A percentile compares a stretch with the other conserved stretches of the same genome.
phyloP scores from a whole-genome alignment of 163 green algal species.

The Trebouxia gelatinosa region DNA sequence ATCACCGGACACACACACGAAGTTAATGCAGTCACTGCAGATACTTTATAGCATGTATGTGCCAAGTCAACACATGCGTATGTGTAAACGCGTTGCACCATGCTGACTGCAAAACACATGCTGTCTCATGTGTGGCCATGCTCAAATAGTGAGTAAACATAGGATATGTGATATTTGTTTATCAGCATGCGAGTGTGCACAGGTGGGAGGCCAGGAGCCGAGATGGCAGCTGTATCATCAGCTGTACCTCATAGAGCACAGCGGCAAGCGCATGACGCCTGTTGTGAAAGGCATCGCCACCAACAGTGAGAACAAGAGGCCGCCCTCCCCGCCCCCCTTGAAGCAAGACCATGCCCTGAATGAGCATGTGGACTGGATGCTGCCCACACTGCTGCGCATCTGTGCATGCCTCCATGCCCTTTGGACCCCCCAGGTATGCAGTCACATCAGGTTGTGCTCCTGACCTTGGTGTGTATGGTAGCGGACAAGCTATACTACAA shows the following conservation, averaged over 20 bases:
- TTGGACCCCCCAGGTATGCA: conserved; percentile 30
- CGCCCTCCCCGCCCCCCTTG: background rate
- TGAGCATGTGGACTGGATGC: conserved; percentile 50
- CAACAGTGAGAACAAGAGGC: background rate
- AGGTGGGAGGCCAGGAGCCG: conserved; percentile 6
- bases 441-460: background rate
- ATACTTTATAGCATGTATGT: background rate
- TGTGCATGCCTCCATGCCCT: conserved; percentile 55
- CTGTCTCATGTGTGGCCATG: background rate
- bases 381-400: conserved; percentile 45
- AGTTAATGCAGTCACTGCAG: background rate
- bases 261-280: conserved; percentile 41
- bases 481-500: no score
- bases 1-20: no score
- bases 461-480: background rate
- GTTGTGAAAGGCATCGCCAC: background rate
- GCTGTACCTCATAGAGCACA: conserved; percentile 43
- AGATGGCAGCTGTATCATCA: conserved; percentile 27
- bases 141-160: background rate
- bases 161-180: background rate
- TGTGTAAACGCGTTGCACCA: no score
- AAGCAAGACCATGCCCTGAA: conserved; percentile 33
- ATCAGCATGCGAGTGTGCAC: no score
- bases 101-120: background rate
- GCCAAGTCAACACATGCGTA: no score